These are phyloP conservation scores for Scortechinia acanthostroma DNA, from an alignment of 2,329 filamentous ascomycete species.

Conservation along the genomic window DNA sequence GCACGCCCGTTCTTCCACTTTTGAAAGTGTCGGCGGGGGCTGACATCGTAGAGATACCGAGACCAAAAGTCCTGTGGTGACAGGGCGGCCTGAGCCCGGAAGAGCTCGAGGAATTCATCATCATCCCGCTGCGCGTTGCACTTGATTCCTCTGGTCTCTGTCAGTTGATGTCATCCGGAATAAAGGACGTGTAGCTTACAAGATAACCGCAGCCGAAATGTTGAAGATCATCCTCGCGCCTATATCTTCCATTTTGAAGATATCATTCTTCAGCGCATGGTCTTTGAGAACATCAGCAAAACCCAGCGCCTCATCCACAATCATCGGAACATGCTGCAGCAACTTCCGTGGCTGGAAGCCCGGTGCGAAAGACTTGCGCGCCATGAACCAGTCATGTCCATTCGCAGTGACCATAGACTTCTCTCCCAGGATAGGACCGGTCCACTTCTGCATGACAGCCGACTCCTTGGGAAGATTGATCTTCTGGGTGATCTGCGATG, in stretches of 20 bases:
- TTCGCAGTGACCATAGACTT: conserved; percentile 22
- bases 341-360: conserved; percentile 26
- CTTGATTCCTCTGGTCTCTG: too few species aligned
- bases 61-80: too few species aligned
- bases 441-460: conserved; percentile 17
- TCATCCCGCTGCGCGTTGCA: too few species aligned
- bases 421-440: conserved; percentile 19
- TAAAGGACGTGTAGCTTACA: too few species aligned
- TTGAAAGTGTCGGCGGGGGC: too few species aligned
- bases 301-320: conserved; percentile 17
- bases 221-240: conserved; percentile 7
- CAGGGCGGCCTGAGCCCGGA: too few species aligned
- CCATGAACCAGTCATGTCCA: conserved; percentile 26
- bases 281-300: conserved; percentile 13
- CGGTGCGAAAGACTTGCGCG: conserved; percentile 24
- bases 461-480: conserved; percentile 20
- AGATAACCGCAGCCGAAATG: conserved; percentile 12
- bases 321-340: conserved; percentile 19
- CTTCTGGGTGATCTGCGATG: conserved; percentile 25
- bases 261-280: conserved; percentile 10
- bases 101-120: too few species aligned
- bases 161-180: too few species aligned
- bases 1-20: too few species aligned
- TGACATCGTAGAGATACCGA: too few species aligned
- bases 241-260: conserved; percentile 15